Conservation (phyloP, 257 asterid species). For the Echites panduratus region DNA sequence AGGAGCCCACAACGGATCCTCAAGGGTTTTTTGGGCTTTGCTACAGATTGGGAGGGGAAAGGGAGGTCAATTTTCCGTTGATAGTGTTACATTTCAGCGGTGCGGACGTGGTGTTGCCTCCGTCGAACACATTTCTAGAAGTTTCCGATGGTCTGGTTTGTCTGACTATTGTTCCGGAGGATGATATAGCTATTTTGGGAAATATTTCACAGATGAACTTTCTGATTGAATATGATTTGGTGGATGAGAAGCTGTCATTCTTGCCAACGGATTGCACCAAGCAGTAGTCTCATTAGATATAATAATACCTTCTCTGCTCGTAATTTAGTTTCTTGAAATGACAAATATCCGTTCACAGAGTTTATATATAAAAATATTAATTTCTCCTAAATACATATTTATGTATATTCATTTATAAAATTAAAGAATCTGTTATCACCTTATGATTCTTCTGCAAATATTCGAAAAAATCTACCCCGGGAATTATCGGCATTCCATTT, state of each 20-base stretch:
- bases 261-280: constrained; percentile 39
- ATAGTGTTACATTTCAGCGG: constrained; percentile 37
- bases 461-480: no score
- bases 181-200: constrained; percentile 33
- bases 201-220: constrained; percentile 42
- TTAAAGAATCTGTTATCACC: no score
- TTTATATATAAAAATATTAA: no score
- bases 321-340: neutral
- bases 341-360: no score
- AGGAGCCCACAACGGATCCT: constrained; percentile 3
- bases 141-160: constrained; percentile 33
- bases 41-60: constrained; percentile 4
- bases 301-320: neutral
- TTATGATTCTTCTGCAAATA: no score
- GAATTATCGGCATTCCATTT: no score
- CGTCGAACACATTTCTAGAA: constrained; percentile 30
- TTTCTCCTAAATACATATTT: no score
- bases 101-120: constrained; percentile 38
- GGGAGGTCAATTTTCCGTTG: constrained; percentile 11
- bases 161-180: constrained; percentile 24
- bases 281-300: no score
- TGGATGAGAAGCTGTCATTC: constrained; percentile 24
- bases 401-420: no score
- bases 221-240: constrained; percentile 52
- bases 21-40: constrained; percentile 25